Base-by-base conservation (phyloP, 495 filamentous ascomycete species). In the Aspergillus nidulans region DNA sequence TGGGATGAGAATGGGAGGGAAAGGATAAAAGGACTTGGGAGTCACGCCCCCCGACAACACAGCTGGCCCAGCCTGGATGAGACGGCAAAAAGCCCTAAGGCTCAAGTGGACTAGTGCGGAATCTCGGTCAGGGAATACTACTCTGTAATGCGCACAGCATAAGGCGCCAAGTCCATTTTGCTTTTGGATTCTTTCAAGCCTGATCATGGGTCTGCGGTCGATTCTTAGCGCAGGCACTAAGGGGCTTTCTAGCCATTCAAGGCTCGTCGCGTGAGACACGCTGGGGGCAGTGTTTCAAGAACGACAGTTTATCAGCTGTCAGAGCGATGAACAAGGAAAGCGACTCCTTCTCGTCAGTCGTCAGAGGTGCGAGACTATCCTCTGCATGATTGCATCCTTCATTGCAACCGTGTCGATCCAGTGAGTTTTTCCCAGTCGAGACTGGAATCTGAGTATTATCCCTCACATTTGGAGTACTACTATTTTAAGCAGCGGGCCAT, bases 1-100 rank as follows among this genome's bases (percentile, higher is more conserved):
- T 28, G 49, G 46, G 49, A 55, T 58, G 51, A 30, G 56, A 50
- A 55, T 42, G 48, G 43, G 38, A 53, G 48, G 44, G 32, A 53
- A 44, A 57, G 10, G 12, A 23, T 18, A 6, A 46, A n/a, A 30
- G 7, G 23, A 5, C 32, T 8, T 12, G 32, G 32, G 9, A 15
- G 12, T 15, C 6, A 36, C 10, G 23, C 20, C n/a, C n/a, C n/a
- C n/a, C n/a, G n/a, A n/a, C n/a, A n/a, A n/a, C n/a, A n/a, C n/a
- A 43, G 20, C 2, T 12, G 13, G 15, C 42, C 23, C 13, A n/a
- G 42, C 32, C 7, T 3, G 6, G 32, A 13, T 8, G 6, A 13
- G 4, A 6, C 12, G 24, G 12, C 26, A 43, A 43, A 45, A 45
- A 45, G 21, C 42, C 23, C 40, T 43, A 43, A 28, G 10, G 10